phyloP scores from a whole-genome alignment of 805 yeast genomes.

The Candida maesae region DNA sequence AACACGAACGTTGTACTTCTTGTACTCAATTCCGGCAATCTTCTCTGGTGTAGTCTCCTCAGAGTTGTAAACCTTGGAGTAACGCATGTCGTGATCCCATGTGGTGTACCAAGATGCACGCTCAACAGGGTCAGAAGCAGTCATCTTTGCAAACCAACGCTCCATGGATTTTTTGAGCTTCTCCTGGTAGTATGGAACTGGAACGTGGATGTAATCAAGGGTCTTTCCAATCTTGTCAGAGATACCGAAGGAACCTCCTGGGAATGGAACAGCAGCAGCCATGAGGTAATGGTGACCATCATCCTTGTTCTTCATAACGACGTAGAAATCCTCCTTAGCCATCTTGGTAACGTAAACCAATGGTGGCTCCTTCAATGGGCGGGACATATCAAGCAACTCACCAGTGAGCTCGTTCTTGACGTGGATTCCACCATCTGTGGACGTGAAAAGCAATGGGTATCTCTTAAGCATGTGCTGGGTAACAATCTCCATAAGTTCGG shows the following conservation, averaged over 20 bases:
- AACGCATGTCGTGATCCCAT: constrained; percentile 64
- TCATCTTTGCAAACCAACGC: constrained; percentile 63
- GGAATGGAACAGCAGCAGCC: constrained; percentile 77
- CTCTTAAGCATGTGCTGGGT: constrained; percentile 55
- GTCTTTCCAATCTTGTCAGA: constrained; percentile 55
- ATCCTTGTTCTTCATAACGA: constrained; percentile 53
- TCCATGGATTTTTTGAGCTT: constrained; percentile 70
- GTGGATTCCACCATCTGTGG: constrained; percentile 44
- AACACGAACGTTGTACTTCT: constrained; percentile 61
- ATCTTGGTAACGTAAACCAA: constrained; percentile 57
- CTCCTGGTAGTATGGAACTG: constrained; percentile 66
- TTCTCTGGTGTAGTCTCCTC: constrained; percentile 36
- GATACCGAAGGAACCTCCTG: constrained; percentile 73
- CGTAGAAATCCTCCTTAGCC: constrained; percentile 74
- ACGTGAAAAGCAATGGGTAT: constrained; percentile 60
- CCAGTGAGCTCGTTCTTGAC: constrained; percentile 58
- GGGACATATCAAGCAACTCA: constrained; percentile 56
- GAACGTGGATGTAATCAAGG: constrained; percentile 60
- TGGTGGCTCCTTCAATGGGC: constrained; percentile 62
- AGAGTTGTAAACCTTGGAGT: constrained; percentile 53
- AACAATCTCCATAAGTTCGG: constrained; percentile 62
- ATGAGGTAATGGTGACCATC: constrained; percentile 60
- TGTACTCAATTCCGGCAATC: constrained; percentile 41
- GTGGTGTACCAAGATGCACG: constrained; percentile 73
- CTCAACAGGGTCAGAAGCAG: constrained; percentile 60